Base-by-base conservation (phyloP, 2,329 filamentous ascomycete species). In the Myrmaecium sp. region DNA sequence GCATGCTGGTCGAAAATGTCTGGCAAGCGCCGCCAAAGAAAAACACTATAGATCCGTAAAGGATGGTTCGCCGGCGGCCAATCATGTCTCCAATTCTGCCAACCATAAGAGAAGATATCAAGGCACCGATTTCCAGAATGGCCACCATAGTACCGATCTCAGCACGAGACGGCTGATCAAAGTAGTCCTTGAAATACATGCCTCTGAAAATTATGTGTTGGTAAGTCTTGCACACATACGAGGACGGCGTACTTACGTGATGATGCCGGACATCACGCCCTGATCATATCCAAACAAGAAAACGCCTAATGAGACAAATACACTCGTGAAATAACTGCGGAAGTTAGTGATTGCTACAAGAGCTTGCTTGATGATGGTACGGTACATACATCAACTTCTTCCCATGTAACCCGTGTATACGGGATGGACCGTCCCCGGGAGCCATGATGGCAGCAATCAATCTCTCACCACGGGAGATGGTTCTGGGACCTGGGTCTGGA, bases 141-240 rank as follows among this genome's bases (percentile, higher is more conserved):
- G 89, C 86, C 31, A 98, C 89, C 76, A 95, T 95, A 15, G 84
- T 95, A 32, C 86, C 89, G 32, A 98, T 74, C 49, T 93, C 72
- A 24, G 83, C 81, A 41, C 70, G 69, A 14, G 80, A 76, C 12
- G 89, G 89, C 42, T 95, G 73, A 43, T 84, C 64, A 55, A 98
- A 95, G 52, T 93, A 93, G 48, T 84, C 72, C 51, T 75, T 80
- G 51, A 98, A 98, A 51, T 77, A 79, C 6, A 71, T 66, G 36
- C 84, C 84, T 31, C 84, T 94, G 44, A 30, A 15, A 11, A 30
- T 19, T 28, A 27, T 39, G 39, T 46, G 38, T 39, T 29, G 39
- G 31, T 37, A 26, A 40, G 29, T 17, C 28, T 30, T 26, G 33
- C 28, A 17, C 14, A 14, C 14, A 24, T 23, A 22, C 10, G n/a